phyloP scores from a whole-genome alignment of 1,284 basidiomycete species.

The Uromyces viciae-fabae region DNA sequence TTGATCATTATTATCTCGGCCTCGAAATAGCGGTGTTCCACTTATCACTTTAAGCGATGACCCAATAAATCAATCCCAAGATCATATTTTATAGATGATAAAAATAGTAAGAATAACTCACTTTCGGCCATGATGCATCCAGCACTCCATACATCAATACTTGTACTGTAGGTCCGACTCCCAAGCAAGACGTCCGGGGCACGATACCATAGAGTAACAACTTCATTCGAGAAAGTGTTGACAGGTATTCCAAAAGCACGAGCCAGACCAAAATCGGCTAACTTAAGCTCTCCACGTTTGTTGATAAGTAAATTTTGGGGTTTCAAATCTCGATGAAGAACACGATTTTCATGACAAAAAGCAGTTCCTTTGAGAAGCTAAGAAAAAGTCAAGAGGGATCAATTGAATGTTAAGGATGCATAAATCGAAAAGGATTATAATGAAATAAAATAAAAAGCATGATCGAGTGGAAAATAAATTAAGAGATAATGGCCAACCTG shows the following conservation, averaged over 20 bases:
- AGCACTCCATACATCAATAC: constrained; percentile 98
- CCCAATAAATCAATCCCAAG: neutral
- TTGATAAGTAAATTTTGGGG: constrained; percentile 98
- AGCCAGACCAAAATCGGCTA: constrained; percentile 65
- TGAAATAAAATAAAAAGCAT: no score
- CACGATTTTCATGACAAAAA: constrained; percentile 97
- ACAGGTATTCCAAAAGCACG: constrained; percentile 93
- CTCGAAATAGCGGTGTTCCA: constrained; percentile 92
- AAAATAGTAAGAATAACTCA: neutral
- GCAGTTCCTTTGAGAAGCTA: constrained; percentile 95
- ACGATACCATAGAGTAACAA: constrained; percentile 97
- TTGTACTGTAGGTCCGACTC: constrained; percentile 94
- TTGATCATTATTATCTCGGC: constrained; percentile 96
- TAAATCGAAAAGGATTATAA: no score
- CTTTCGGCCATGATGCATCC: constrained; percentile 95
- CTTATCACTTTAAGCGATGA: constrained; percentile 66
- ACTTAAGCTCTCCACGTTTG: constrained; percentile 89
- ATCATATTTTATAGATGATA: no score
- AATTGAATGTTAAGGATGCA: neutral
- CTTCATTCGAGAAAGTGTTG: constrained; percentile 90
- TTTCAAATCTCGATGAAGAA: constrained; percentile 94
- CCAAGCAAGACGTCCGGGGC: constrained; percentile 97
- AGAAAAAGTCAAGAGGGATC: neutral
- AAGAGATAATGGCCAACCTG: constrained; percentile 12
- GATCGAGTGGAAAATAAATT: neutral